These are phyloP conservation scores for Mortierella claussenii DNA, from an alignment of 192 early-diverging fungal genomes.

Conservation along the genomic window DNA sequence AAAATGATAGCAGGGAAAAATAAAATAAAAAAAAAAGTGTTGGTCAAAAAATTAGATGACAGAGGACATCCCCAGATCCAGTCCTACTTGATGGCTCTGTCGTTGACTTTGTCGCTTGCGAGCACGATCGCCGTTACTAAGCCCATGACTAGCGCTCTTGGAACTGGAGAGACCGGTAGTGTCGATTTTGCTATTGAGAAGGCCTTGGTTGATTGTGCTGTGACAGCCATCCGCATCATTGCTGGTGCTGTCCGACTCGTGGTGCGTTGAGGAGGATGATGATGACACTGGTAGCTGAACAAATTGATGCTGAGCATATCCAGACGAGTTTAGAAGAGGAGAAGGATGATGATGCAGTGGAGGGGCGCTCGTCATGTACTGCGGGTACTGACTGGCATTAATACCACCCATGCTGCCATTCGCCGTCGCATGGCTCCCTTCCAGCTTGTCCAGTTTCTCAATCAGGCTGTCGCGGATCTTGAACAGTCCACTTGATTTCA, in stretches of 20 bases:
- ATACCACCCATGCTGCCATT: not conserved
- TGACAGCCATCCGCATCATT: not conserved
- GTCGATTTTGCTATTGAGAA: not conserved
- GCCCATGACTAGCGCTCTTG: not conserved
- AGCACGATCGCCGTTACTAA: not conserved
- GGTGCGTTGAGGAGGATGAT: conserved; percentile 17
- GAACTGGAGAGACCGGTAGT: conserved; percentile 2
- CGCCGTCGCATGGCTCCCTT: not conserved
- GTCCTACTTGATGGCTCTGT: conserved; percentile 1
- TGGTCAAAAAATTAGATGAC: conserved; percentile 13
- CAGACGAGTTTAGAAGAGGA: not conserved
- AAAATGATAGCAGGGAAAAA: not conserved
- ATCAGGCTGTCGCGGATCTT: conserved; percentile 55
- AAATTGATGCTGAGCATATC: not conserved
- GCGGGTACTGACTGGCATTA: not conserved
- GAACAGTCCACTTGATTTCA: conserved; percentile 57
- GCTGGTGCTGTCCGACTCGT: conserved; percentile 12
- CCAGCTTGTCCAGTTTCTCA: conserved; percentile 29
- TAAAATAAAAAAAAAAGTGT: conserved; percentile 4
- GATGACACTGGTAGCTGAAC: conserved; percentile 5
- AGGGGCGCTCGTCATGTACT: not conserved
- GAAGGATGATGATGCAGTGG: not conserved
- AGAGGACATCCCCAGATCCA: conserved; percentile 12
- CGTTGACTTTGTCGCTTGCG: conserved; percentile 26
- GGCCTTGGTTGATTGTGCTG: not conserved